Conservation (phyloP, 2,329 filamentous ascomycete genomes). For the Talaromyces funiculosus region DNA sequence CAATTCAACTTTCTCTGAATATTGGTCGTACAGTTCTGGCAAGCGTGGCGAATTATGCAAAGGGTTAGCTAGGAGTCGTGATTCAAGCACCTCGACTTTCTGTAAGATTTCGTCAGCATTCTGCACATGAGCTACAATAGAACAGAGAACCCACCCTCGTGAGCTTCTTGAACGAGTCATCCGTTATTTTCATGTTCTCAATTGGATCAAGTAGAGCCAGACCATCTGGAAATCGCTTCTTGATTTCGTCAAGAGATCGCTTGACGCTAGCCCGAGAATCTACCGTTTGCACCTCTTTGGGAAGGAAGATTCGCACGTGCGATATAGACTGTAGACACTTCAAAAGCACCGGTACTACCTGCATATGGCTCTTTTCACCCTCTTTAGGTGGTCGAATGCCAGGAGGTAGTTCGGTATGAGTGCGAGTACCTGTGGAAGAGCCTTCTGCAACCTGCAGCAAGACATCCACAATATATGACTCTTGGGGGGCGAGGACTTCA, state of each 20-base stretch:
- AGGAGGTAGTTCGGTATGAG: slow-evolving; percentile 58
- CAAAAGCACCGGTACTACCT: slow-evolving; percentile 79
- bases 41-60: slow-evolving; percentile 85
- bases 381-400: slow-evolving; percentile 56
- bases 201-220: slow-evolving; percentile 84
- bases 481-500: slow-evolving; percentile 65
- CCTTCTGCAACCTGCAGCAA: slow-evolving; percentile 59
- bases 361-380: slow-evolving; percentile 64
- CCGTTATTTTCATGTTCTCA: slow-evolving; percentile 91
- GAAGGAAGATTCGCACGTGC: slow-evolving; percentile 76
- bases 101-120: slow-evolving; percentile 32
- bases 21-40: slow-evolving; percentile 78
- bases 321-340: slow-evolving; percentile 80
- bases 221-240: slow-evolving; percentile 85
- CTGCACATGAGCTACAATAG: not conserved
- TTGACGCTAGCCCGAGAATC: slow-evolving; percentile 65
- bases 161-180: slow-evolving; percentile 89
- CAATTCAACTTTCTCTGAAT: slow-evolving; percentile 71
- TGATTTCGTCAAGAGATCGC: slow-evolving; percentile 69
- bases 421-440: slow-evolving; percentile 50
- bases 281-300: slow-evolving; percentile 64
- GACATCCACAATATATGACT: slow-evolving; percentile 78
- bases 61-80: slow-evolving; percentile 78
- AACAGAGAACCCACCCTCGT: slow-evolving; percentile 50
- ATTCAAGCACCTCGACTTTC: slow-evolving; percentile 96